These are phyloP conservation scores for Sideroxylon spinosum DNA, from an alignment of 179 eudicot species.

Conservation along the genomic window DNA sequence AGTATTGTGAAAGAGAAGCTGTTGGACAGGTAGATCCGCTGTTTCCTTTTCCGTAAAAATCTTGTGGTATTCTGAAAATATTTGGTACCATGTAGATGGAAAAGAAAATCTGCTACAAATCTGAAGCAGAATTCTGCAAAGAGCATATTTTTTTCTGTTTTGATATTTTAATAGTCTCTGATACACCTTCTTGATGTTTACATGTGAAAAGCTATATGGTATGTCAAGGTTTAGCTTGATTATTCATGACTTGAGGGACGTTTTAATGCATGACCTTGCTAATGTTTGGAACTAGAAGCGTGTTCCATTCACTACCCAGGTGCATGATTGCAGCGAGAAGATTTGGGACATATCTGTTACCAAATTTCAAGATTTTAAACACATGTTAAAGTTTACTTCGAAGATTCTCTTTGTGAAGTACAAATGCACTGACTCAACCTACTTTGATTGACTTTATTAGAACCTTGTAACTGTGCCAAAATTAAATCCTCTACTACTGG, in stretches of 20 bases:
- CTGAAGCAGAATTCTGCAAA: not conserved
- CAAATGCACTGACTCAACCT: no score
- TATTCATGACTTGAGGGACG: not conserved
- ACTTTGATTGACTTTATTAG: no score
- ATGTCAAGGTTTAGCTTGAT: not conserved
- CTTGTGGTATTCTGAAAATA: not conserved
- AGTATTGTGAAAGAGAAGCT: slow-evolving; percentile 87
- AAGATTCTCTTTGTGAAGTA: not conserved
- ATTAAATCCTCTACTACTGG: no score
- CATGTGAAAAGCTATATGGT: not conserved
- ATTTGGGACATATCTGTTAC: not conserved
- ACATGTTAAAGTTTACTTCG: not conserved
- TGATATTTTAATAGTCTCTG: not conserved
- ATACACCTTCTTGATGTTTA: not conserved
- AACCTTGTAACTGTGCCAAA: no score
- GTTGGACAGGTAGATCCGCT: slow-evolving; percentile 66
- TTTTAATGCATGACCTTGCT: not conserved
- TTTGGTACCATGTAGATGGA: not conserved
- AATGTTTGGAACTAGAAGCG: not conserved
- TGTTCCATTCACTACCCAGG: no score
- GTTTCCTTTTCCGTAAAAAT: slow-evolving; percentile 8
- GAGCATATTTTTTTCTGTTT: not conserved
- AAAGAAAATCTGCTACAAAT: not conserved
- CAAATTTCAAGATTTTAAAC: not conserved
- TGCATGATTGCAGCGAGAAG: not conserved